Conservation (phyloP, 108 stramenopile genomes). For the Cyclotella cryptica region DNA sequence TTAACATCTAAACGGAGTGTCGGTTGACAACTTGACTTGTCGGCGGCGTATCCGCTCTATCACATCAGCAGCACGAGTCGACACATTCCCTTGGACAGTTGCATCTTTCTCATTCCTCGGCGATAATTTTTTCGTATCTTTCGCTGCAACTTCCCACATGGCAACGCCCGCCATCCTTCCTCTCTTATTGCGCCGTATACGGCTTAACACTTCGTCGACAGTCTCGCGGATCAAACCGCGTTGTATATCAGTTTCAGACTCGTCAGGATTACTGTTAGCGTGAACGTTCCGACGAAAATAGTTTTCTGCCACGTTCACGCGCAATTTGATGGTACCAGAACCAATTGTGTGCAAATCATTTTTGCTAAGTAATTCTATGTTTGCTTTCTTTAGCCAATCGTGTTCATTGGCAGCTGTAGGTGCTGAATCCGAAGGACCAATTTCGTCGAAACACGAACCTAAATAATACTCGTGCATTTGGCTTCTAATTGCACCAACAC, state of each 20-base stretch:
- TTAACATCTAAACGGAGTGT: too few species aligned
- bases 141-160: neutral
- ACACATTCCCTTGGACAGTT: neutral
- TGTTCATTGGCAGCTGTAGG: slow-evolving; percentile 10
- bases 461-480: slow-evolving; percentile 41
- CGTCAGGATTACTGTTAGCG: neutral
- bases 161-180: slow-evolving; percentile 21
- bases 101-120: neutral
- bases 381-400: slow-evolving; percentile 9
- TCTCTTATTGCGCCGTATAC: slow-evolving; percentile 44
- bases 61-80: neutral
- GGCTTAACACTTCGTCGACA: slow-evolving; percentile 43
- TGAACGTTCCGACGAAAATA: neutral
- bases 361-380: slow-evolving; percentile 25
- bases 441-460: slow-evolving; percentile 38
- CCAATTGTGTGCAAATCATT: slow-evolving; percentile 29
- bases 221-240: slow-evolving; percentile 38
- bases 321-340: slow-evolving; percentile 22
- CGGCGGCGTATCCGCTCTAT: neutral
- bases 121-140: neutral
- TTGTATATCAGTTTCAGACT: slow-evolving; percentile 9
- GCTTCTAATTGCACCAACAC: slow-evolving; percentile 11
- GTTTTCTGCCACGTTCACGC: slow-evolving; percentile 22
- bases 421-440: slow-evolving; percentile 21
- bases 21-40: neutral